A percentile compares a stretch with the other conserved stretches of the same genome.
Conservation (phyloP, 2,329 filamentous ascomycete species). For the Delphinella strobiligena region DNA sequence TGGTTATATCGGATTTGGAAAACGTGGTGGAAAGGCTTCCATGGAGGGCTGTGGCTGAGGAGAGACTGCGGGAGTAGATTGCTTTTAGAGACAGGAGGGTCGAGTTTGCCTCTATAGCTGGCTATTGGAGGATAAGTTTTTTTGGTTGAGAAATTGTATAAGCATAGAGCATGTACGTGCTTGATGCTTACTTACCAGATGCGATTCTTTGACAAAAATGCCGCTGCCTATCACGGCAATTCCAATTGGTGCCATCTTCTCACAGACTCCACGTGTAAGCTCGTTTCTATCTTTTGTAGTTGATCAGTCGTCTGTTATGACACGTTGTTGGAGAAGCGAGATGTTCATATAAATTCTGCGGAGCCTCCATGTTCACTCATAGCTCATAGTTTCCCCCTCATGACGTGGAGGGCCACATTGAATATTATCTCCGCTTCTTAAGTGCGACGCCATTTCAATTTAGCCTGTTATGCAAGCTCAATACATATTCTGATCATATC, state of each 20-base stretch:
- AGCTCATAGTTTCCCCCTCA: too few species aligned
- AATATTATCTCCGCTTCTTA: neutral
- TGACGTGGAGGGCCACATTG: neutral
- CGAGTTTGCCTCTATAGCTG: slow-evolving; percentile 45
- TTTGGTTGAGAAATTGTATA: slow-evolving; percentile 16
- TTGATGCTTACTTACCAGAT: slow-evolving; percentile 32
- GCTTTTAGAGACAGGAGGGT: slow-evolving; percentile 44
- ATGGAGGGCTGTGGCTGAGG: slow-evolving; percentile 40
- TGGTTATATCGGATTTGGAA: slow-evolving; percentile 25
- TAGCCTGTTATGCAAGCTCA: too few species aligned
- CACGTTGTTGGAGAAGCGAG: too few species aligned
- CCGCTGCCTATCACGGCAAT: slow-evolving; percentile 51
- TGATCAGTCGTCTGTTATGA: too few species aligned
- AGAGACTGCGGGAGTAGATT: slow-evolving; percentile 51
- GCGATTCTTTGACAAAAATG: slow-evolving; percentile 49
- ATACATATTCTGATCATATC: too few species aligned
- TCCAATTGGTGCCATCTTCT: slow-evolving; percentile 23
- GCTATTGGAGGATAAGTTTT: slow-evolving; percentile 22
- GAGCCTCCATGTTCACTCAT: too few species aligned
- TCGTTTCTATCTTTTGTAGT: too few species aligned
- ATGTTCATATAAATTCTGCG: too few species aligned
- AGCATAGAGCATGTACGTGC: too few species aligned
- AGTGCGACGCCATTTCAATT: too few species aligned
- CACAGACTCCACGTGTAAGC: neutral
- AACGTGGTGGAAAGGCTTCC: slow-evolving; percentile 20